These are phyloP conservation scores for Phytopythium chamaehyphon DNA, from an alignment of 352 stramenopile species.

Conservation along the genomic window DNA sequence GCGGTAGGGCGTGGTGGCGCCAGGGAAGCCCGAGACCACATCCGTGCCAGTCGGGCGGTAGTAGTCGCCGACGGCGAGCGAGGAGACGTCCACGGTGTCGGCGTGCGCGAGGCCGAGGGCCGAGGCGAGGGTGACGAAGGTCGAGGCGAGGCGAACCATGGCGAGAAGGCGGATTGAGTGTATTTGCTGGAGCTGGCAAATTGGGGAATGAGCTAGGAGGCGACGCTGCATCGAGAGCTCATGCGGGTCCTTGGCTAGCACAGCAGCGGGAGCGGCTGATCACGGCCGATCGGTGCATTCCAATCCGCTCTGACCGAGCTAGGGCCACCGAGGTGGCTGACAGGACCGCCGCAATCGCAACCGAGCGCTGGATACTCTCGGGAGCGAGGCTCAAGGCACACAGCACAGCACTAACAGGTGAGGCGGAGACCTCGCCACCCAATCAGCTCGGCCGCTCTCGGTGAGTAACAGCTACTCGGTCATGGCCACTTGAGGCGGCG, in stretches of 20 bases:
- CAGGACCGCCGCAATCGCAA: too few relatives aligned
- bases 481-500: too few relatives aligned
- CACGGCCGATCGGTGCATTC: neutral
- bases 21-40: slow-evolving; percentile 26
- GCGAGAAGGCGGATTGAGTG: neutral
- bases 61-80: slow-evolving; percentile 14
- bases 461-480: too few relatives aligned
- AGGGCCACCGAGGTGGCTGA: too few relatives aligned
- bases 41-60: slow-evolving; percentile 19
- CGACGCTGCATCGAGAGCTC: neutral
- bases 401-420: too few relatives aligned
- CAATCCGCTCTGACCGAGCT: too few relatives aligned
- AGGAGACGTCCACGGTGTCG: neutral
- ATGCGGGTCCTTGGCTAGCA: too few relatives aligned
- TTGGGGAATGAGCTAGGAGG: neutral
- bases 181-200: slow-evolving; percentile 1
- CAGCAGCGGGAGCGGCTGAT: neutral
- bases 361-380: too few relatives aligned
- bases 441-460: too few relatives aligned
- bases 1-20: slow-evolving; percentile 17
- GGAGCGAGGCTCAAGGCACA: too few relatives aligned
- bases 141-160: slow-evolving; percentile 1
- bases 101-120: neutral
- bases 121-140: neutral
- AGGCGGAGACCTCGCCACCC: too few relatives aligned